phyloP scores from a whole-genome alignment of 73 alveolate genomes.

The Paramecium sonneborni region DNA sequence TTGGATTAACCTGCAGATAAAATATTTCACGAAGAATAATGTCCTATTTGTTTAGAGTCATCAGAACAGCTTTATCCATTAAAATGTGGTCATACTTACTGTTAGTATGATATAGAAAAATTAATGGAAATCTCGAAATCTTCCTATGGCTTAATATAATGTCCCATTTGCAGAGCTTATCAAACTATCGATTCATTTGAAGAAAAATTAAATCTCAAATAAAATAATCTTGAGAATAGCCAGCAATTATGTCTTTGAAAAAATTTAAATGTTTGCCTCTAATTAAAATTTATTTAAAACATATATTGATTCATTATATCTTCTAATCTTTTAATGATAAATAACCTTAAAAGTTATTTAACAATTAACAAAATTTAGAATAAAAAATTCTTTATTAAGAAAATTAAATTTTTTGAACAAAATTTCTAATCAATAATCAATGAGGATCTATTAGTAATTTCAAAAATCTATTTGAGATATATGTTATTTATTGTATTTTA shows the following conservation, averaged over 20 bases:
- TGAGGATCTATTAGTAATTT: too few relatives aligned
- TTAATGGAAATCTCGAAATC: neutral
- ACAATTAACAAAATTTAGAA: too few relatives aligned
- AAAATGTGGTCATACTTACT: neutral
- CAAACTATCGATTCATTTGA: neutral
- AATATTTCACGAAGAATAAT: neutral
- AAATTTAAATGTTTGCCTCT: neutral
- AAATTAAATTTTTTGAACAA: too few relatives aligned
- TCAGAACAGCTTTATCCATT: neutral
- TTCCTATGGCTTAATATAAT: neutral
- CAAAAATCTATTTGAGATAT: too few relatives aligned
- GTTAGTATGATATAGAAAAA: neutral
- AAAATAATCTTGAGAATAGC: neutral
- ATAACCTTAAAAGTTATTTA: too few relatives aligned
- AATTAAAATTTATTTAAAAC: neutral
- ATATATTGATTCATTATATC: too few relatives aligned
- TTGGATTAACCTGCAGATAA: neutral
- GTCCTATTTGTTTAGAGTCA: neutral
- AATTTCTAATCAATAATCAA: too few relatives aligned
- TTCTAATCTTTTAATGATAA: too few relatives aligned
- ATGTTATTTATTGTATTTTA: too few relatives aligned
- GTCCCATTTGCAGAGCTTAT: neutral
- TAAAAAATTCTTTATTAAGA: too few relatives aligned
- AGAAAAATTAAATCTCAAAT: neutral
- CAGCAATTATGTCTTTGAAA: neutral